phyloP scores from a whole-genome alignment of 495 filamentous ascomycete genomes.

The Paragyromitra xinjiangensis region DNA sequence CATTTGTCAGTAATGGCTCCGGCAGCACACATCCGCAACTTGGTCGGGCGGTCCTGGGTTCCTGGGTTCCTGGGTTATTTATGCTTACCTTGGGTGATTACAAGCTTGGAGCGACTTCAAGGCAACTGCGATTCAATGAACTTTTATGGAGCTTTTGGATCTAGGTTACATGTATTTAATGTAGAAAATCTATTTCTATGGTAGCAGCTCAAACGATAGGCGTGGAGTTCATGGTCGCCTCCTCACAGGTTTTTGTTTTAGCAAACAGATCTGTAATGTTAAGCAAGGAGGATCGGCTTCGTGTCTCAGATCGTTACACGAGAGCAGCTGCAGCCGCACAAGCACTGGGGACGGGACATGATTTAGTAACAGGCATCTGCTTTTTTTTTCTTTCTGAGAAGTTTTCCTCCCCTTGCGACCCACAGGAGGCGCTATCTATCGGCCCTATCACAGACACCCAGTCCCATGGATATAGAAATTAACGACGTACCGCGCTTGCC shows the following conservation, averaged over 20 bases:
- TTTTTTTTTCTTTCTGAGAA: neutral
- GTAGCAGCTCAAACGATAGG: too few species aligned
- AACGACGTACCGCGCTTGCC: constrained; percentile 20
- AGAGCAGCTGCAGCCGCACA: neutral
- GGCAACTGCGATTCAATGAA: too few species aligned
- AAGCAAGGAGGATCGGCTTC: neutral
- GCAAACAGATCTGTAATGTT: neutral
- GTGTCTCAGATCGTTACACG: constrained; percentile 14
- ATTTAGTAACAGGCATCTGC: neutral
- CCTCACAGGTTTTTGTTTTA: neutral
- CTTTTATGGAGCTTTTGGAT: too few species aligned
- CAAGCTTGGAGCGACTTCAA: too few species aligned
- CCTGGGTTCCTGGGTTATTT: too few species aligned
- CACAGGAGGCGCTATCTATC: neutral
- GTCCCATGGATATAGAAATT: constrained; percentile 9
- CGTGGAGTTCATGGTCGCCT: too few species aligned
- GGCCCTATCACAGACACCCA: constrained; percentile 3
- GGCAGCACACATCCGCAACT: too few species aligned
- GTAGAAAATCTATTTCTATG: too few species aligned
- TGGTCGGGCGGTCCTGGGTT: too few species aligned
- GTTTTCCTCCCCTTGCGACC: neutral
- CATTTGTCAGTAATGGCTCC: neutral
- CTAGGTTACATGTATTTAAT: too few species aligned
- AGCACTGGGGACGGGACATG: neutral
- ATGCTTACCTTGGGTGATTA: too few species aligned